Percentiles rank a stretch among this genome's conserved stretches.
Conservation (phyloP, 176 grass and related monocot genomes). For the Sorghum bicolor region Sorghum_bicolor_NCBIv3 NC_012875.2:42652501-42653000, state of each 20-base stretch:
- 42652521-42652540: conserved; percentile 71
- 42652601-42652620: conserved; percentile 80
- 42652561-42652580: conserved; percentile 80
- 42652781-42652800: conserved; percentile 90
- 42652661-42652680: conserved; percentile 84
- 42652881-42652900: conserved; percentile 92
- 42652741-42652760: conserved; percentile 91
- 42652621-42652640: conserved; percentile 82
- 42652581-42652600: conserved; percentile 84
- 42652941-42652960: conserved; percentile 92
- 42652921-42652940: conserved; percentile 89
- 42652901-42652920: conserved; percentile 69
- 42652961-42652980: conserved; percentile 87
- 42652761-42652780: conserved; percentile 87
- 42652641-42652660: conserved; percentile 95
- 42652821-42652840: conserved; percentile 93
- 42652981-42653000: conserved; percentile 96
- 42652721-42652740: conserved; percentile 74
- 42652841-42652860: conserved; percentile 81
- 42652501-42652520: conserved; percentile 88
- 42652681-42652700: conserved; percentile 90
- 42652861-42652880: conserved; percentile 99
- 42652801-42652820: conserved; percentile 72
- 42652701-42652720: conserved; percentile 97
- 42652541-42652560: conserved; percentile 78